Conservation (phyloP, 148 eudicot genomes). For the Talinum fruticosum region DNA sequence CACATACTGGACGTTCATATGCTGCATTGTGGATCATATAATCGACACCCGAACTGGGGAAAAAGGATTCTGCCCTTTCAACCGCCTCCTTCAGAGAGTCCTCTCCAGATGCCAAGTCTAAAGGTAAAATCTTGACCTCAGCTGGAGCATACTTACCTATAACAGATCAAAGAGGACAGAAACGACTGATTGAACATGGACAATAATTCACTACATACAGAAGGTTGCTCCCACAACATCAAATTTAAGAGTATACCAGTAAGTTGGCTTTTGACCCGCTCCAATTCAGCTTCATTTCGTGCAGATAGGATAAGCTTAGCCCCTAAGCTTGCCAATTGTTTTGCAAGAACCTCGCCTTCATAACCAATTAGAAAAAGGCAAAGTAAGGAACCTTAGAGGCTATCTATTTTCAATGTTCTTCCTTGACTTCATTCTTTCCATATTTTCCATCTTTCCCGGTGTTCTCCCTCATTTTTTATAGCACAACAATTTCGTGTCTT, state of each 20-base stretch:
- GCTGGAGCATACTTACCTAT: conserved; percentile 82
- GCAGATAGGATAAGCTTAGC: conserved; percentile 92
- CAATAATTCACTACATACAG: background rate
- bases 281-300: conserved; percentile 76
- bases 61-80: conserved; percentile 68
- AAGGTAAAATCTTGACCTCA: conserved; percentile 74
- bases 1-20: conserved; percentile 89
- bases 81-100: conserved; percentile 62
- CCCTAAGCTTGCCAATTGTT: conserved; percentile 83
- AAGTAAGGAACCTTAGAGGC: background rate
- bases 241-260: conserved; percentile 39
- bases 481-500: background rate
- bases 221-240: background rate
- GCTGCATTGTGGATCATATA: conserved; percentile 95
- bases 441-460: background rate
- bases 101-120: conserved; percentile 87
- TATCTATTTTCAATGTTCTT: too few relatives aligned
- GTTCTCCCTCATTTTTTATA: too few relatives aligned
- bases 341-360: conserved; percentile 85
- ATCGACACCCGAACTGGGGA: conserved; percentile 73
- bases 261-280: conserved; percentile 72
- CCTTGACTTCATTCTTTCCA: background rate
- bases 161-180: conserved; percentile 3
- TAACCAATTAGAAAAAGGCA: conserved; percentile 8
- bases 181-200: background rate